Base-by-base conservation (phyloP, 768 basidiomycete species). In the Psilocybe sp. region DNA sequence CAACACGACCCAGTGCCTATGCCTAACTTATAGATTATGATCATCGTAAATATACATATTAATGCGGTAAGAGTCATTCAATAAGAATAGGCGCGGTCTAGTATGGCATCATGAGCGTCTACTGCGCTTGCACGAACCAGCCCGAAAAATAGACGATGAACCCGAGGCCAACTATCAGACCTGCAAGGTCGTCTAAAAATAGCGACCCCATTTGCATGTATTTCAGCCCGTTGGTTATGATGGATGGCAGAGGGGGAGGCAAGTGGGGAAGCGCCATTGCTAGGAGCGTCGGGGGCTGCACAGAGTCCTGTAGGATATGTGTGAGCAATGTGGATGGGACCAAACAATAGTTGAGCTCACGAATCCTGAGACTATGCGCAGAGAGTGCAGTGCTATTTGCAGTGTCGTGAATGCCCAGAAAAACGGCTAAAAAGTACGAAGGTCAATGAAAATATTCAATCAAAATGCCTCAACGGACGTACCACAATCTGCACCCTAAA, bases 361-460 rank as follows among this genome's bases (percentile, higher is more conserved):
- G 53, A 85, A 77, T 50, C 83, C 81, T 11, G 76, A 77, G 60
- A 88, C 83, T 66, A 92, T 80, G 47, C 83, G 81, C 55, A 84
- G 60, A 8, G 89, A 89, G 57, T 91, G 87, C 39, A 92, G 60
- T 15, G 76, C 75, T 18, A 91, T 72, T 56, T 91, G 80, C 4
- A 92, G 62, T 0, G 89, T 85, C 35, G 80, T 79, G 52, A 92
- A 91, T 7, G 80, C 84, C 87, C 87, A 90, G 64, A 92, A 88
- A 70, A 92, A 88, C 1, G 87, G 83, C 89, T 91, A 54, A 14
- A 36, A 34, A 15, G 38, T 14, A 41, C 15, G 28, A 51, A 37
- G 6, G 12, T 40, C 32, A 14, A 20, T 11, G 9, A 3, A n/a
- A 28, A 41, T 47, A 31, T 36, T 47, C 8, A 45, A 49, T 39